Evolutionary conservation across 106 monocot genomes (phyloP).

Genomic region (Acanthochlamys bracteata): DNA sequence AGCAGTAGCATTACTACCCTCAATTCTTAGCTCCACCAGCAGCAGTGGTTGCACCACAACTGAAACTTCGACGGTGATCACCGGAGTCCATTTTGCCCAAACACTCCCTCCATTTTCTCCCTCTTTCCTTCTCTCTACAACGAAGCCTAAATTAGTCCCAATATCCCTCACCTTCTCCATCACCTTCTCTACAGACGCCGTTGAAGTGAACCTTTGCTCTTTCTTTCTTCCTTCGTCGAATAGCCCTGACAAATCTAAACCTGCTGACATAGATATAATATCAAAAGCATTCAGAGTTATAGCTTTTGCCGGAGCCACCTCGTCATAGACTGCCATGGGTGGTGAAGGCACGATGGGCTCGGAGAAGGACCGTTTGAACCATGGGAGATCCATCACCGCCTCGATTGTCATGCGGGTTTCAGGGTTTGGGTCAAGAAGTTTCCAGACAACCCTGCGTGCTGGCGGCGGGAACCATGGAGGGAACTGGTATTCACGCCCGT

Average conservation of each 20-base stretch:
- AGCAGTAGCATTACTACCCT: slow-evolving; percentile 9
- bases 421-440: slow-evolving; percentile 52
- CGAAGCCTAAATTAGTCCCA: slow-evolving; percentile 16
- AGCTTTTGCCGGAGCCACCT: neutral
- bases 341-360: slow-evolving; percentile 1
- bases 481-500: slow-evolving; percentile 26
- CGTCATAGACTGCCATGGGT: neutral
- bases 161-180: slow-evolving; percentile 13
- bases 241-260: slow-evolving; percentile 32
- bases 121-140: slow-evolving; percentile 11
- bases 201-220: slow-evolving; percentile 23
- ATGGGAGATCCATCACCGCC: slow-evolving; percentile 18
- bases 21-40: slow-evolving; percentile 33
- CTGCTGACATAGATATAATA: slow-evolving; percentile 26
- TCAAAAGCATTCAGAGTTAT: slow-evolving; percentile 37
- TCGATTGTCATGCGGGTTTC: slow-evolving; percentile 32
- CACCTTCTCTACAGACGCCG: slow-evolving; percentile 8
- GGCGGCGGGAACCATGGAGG: slow-evolving; percentile 35
- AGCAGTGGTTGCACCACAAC: slow-evolving; percentile 24
- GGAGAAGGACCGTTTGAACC: slow-evolving; percentile 18
- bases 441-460: slow-evolving; percentile 20
- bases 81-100: slow-evolving; percentile 16
- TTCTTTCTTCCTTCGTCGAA: slow-evolving; percentile 11
- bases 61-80: slow-evolving; percentile 24
- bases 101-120: neutral